A percentile compares a stretch with the other conserved stretches of the same genome.
Conservation (phyloP, 805 yeast genomes). For the Ogataea dorogensis region DNA sequence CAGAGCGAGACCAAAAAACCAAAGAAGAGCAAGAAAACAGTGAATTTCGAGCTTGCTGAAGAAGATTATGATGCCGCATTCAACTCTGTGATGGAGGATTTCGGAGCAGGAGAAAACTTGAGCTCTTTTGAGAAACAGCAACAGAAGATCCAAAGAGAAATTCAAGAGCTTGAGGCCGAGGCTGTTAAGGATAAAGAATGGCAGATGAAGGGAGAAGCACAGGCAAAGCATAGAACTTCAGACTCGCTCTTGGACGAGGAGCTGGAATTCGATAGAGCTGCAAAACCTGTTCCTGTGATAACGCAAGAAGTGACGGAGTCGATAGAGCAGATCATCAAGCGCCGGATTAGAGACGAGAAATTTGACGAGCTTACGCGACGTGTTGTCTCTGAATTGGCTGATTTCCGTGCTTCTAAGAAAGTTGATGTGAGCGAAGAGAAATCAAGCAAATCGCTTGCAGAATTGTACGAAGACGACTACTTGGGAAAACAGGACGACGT, state of each 20-base stretch:
- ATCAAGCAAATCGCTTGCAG: slow-evolving; percentile 85
- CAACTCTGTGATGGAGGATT: slow-evolving; percentile 59
- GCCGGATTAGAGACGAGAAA: slow-evolving; percentile 69
- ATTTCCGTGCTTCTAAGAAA: slow-evolving; percentile 50
- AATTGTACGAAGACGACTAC: slow-evolving; percentile 85
- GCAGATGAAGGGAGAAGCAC: slow-evolving; percentile 93
- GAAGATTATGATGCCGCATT: slow-evolving; percentile 62
- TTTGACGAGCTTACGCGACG: slow-evolving; percentile 86
- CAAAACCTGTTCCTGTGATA: slow-evolving; percentile 94
- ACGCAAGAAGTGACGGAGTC: slow-evolving; percentile 85
- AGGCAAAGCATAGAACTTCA: slow-evolving; percentile 73
- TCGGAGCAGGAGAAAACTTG: slow-evolving; percentile 43
- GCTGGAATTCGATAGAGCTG: slow-evolving; percentile 85
- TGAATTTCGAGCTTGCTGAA: slow-evolving; percentile 51
- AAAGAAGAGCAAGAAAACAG: slow-evolving; percentile 28
- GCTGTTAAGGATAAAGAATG: slow-evolving; percentile 88
- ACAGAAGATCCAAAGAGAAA: slow-evolving; percentile 69
- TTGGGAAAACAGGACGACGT: slow-evolving; percentile 37
- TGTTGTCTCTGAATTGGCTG: slow-evolving; percentile 61
- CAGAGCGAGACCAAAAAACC: slow-evolving; percentile 17
- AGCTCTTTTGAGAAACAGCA: slow-evolving; percentile 87
- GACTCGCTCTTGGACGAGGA: slow-evolving; percentile 83
- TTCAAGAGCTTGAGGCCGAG: slow-evolving; percentile 76
- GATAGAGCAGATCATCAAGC: slow-evolving; percentile 83
- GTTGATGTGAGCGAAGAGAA: slow-evolving; percentile 80